phyloP scores from a whole-genome alignment of 2,329 filamentous ascomycete genomes.

The Apiospora malaysiana region DNA sequence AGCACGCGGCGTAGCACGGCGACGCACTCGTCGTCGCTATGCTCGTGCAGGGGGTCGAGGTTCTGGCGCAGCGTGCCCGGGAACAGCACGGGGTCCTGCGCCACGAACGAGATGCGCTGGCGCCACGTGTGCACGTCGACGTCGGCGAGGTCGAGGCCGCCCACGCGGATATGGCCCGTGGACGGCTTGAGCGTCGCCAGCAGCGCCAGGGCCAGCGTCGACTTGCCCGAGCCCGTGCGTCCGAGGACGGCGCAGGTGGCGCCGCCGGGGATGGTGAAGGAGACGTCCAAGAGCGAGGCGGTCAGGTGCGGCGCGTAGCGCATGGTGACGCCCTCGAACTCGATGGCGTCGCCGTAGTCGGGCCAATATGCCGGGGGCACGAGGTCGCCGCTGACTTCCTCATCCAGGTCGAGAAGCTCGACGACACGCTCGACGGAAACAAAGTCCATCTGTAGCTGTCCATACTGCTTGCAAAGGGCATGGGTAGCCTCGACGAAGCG shows the following conservation, averaged over 20 bases:
- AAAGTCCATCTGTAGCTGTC: constrained; percentile 88
- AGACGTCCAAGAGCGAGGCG: constrained; percentile 71
- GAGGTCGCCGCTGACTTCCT: constrained; percentile 72
- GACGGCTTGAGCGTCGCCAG: constrained; percentile 60
- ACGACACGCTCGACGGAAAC: constrained; percentile 88
- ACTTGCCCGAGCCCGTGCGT: constrained; percentile 87
- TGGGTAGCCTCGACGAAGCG: constrained; percentile 75
- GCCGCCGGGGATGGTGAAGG: constrained; percentile 73
- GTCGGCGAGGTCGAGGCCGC: constrained; percentile 55
- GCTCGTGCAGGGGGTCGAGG: constrained; percentile 70
- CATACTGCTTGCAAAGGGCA: constrained; percentile 78
- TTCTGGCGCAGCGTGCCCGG: constrained; percentile 66
- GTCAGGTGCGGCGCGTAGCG: constrained; percentile 81
- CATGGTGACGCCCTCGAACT: constrained; percentile 79
- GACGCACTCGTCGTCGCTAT: constrained; percentile 56
- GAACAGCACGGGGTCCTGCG: constrained; percentile 68
- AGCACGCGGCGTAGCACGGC: constrained; percentile 65
- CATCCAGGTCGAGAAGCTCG: constrained; percentile 78
- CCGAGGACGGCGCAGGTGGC: constrained; percentile 74
- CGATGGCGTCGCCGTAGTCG: constrained; percentile 70
- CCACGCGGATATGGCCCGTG: constrained; percentile 59
- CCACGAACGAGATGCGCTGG: constrained; percentile 65
- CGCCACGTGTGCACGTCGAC: constrained; percentile 63
- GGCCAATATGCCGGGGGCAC: constrained; percentile 81
- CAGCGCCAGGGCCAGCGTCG: constrained; percentile 69